phyloP scores from a whole-genome alignment of 148 eudicot genomes.

The Hydrangea macrophylla region DNA sequence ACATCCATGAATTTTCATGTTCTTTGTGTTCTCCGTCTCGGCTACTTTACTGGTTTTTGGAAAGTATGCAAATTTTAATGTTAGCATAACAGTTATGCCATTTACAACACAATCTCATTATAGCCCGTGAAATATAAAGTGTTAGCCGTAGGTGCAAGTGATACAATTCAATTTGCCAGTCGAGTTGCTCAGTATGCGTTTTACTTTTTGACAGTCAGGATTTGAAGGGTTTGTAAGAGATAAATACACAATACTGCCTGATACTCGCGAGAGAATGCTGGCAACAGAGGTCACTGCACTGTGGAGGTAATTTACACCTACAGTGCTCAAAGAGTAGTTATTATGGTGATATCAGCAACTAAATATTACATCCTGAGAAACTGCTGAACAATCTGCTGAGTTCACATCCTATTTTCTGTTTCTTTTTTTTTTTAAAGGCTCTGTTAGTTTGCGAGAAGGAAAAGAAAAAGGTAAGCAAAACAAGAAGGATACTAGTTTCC shows the following conservation, averaged over 20 bases:
- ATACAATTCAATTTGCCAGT: slow-evolving; percentile 4
- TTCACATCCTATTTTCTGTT: too few relatives aligned
- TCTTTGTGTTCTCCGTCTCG: too few relatives aligned
- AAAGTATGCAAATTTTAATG: too few relatives aligned
- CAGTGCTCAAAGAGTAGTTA: background rate
- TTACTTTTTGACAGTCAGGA: slow-evolving; percentile 65
- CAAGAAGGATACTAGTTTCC: too few relatives aligned
- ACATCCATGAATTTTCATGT: too few relatives aligned
- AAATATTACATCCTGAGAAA: background rate
- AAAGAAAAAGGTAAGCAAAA: too few relatives aligned
- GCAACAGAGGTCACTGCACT: slow-evolving; percentile 87
- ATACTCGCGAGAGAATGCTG: slow-evolving; percentile 89
- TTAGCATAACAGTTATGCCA: too few relatives aligned
- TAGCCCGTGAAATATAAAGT: background rate
- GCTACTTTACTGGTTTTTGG: too few relatives aligned
- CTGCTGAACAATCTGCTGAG: background rate
- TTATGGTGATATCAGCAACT: background rate
- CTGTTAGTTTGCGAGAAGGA: too few relatives aligned
- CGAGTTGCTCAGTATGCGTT: slow-evolving; percentile 9
- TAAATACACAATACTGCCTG: slow-evolving; percentile 78
- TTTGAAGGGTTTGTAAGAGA: slow-evolving; percentile 93
- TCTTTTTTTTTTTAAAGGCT: too few relatives aligned
- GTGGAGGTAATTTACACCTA: slow-evolving; percentile 61
- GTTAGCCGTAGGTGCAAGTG: background rate
- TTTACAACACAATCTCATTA: too few relatives aligned